Base-by-base conservation (phyloP, 306 rosid species). In the Glycine latifolia region DNA sequence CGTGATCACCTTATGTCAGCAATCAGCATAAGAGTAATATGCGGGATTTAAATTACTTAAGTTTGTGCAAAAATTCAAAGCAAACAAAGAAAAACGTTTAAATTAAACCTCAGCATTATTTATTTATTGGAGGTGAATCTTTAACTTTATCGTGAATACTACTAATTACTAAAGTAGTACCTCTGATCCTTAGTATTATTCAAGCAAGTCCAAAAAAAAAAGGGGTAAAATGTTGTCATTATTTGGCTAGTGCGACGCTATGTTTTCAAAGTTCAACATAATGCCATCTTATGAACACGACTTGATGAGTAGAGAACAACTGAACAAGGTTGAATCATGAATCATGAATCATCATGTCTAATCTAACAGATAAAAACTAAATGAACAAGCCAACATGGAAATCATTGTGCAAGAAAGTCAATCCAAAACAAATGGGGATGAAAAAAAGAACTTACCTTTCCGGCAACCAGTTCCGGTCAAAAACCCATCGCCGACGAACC, bases 401-500 rank as follows among this genome's bases (percentile, higher is more conserved):
- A 59, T 75, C 16, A 55, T 70, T 54, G 47, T 17, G 50, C 50
- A 0, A 54, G 81, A 62, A 84, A 74, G 82, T 81, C 84, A 81
- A 84, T 46, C 58, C 67, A 49, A 62, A 14, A 76, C 17, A 10
- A 78, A 14, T 2, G 54, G n/a, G 5, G 7, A 48, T 17, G 13
- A 48, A 17, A 47, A 35, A 33, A 35, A 35, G 49, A 79, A 79
- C 97, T 82, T 17, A 95, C 99, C 97, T 93, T 86, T 93, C 78
- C 86, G 90, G 91, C 99, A 95, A 39, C 94, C 97, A 1, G 15
- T 49, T 15, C 98, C 97, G 83, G 87, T 91, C 62, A 0, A 41
- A 76, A 76, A 95, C 0, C 98, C 98, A 54, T 95, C 99, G 47
- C 99, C 99, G 55, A 15, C 13, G 52, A 87, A 85, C 0, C 94